These are phyloP conservation scores for Lactarius indigo DNA, from an alignment of 768 basidiomycete species.

Conservation along the genomic window DNA sequence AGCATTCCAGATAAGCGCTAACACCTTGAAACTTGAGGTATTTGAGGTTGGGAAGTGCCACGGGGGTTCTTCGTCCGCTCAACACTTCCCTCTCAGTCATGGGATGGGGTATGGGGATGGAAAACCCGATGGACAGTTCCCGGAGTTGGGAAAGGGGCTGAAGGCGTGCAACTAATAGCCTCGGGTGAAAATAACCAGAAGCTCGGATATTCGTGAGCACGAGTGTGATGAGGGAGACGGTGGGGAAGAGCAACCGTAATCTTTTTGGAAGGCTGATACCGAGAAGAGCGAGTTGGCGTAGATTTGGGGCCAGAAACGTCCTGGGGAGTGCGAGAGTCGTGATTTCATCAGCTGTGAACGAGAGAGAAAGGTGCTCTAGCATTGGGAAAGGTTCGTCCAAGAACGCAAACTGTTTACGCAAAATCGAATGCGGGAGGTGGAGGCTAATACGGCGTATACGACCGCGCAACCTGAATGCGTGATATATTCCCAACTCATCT, in stretches of 20 bases:
- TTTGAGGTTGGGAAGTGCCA: background rate
- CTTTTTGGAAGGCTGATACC: constrained; percentile 3
- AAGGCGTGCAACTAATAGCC: background rate
- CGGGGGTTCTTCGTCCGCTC: background rate
- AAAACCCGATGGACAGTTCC: constrained; percentile 6
- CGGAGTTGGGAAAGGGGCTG: background rate
- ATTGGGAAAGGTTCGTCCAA: background rate
- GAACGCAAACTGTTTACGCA: background rate
- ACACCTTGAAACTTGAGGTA: background rate
- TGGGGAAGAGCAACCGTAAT: background rate
- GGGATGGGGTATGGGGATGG: background rate
- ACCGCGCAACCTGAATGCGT: background rate
- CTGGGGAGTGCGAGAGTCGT: background rate
- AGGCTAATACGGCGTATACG: background rate
- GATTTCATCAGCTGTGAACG: background rate
- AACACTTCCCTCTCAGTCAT: background rate
- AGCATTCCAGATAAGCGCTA: background rate
- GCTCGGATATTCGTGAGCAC: background rate
- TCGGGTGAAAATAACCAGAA: background rate
- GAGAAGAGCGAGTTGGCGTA: background rate
- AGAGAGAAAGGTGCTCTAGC: background rate
- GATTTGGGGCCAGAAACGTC: background rate
- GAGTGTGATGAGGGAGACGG: background rate
- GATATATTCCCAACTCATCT: background rate
- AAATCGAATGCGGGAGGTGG: background rate